Conservation (phyloP, 805 yeast species). For the Nakazawaea wyomingensis region DNA sequence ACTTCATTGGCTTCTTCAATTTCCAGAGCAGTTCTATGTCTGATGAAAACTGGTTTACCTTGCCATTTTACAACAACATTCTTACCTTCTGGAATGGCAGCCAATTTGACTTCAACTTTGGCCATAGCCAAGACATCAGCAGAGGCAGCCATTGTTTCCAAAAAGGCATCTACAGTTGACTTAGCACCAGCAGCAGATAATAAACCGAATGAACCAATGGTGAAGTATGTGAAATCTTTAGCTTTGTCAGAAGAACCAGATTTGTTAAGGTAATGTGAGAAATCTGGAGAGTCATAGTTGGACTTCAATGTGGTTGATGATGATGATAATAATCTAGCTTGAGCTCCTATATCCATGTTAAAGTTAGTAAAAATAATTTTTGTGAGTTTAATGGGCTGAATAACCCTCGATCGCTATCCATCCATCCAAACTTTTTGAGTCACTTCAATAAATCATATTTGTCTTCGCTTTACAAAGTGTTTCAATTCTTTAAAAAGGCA, state of each 20-base stretch:
- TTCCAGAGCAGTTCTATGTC: slow-evolving; percentile 95
- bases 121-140: slow-evolving; percentile 99
- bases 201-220: slow-evolving; percentile 94
- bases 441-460: too few species aligned
- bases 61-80: slow-evolving; percentile 99
- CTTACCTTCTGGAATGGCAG: slow-evolving; percentile 94
- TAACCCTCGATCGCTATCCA: too few species aligned
- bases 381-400: neutral
- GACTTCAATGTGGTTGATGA: slow-evolving; percentile 54
- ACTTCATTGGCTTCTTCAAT: slow-evolving; percentile 90
- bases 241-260: slow-evolving; percentile 59
- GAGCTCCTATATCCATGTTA: slow-evolving; percentile 18
- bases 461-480: too few species aligned
- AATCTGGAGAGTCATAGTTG: slow-evolving; percentile 89
- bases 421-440: too few species aligned
- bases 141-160: slow-evolving; percentile 93
- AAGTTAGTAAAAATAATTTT: too few species aligned
- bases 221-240: slow-evolving; percentile 90
- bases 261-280: slow-evolving; percentile 70
- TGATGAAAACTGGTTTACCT: slow-evolving; percentile 99
- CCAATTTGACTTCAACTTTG: slow-evolving; percentile 93
- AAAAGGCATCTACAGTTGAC: slow-evolving; percentile 90
- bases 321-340: slow-evolving; percentile 46
- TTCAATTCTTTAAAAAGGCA: too few species aligned
- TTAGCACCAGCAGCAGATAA: slow-evolving; percentile 92